Evolutionary conservation across 768 basidiomycete species (phyloP).

Genomic region (Botryobasidium botryosum): DNA sequence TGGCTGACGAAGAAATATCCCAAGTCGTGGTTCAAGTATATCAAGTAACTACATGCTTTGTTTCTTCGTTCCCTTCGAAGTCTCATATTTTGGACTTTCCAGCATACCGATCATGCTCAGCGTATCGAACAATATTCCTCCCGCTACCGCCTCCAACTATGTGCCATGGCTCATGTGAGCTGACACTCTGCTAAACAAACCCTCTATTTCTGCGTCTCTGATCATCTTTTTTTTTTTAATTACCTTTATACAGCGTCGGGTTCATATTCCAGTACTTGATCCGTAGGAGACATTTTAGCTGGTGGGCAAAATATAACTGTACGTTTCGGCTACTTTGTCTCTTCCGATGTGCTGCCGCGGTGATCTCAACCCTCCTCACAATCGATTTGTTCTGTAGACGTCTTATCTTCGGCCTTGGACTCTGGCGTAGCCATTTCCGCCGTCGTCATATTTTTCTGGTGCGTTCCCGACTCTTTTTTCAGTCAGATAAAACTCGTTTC

Average conservation of each 20-base stretch:
- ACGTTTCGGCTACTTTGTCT: no score
- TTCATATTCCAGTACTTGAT: slow-evolving; percentile 16
- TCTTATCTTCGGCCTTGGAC: slow-evolving; percentile 17
- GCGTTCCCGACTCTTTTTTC: slow-evolving; percentile 3
- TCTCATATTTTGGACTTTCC: no score
- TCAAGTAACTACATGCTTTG: slow-evolving; percentile 38
- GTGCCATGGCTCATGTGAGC: slow-evolving; percentile 38
- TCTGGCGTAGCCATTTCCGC: slow-evolving; percentile 17
- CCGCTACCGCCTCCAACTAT: slow-evolving; percentile 50
- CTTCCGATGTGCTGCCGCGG: no score
- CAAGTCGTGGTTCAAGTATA: slow-evolving; percentile 38
- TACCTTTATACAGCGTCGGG: slow-evolving; percentile 15
- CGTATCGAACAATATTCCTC: slow-evolving; percentile 43
- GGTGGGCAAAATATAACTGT: slow-evolving; percentile 91
- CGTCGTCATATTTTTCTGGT: slow-evolving; percentile 16
- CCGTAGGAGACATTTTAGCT: slow-evolving; percentile 21
- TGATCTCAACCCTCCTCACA: no score
- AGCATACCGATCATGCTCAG: slow-evolving; percentile 42
- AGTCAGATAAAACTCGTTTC: no score
- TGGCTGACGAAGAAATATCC: slow-evolving; percentile 42
- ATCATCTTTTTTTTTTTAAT: no score
- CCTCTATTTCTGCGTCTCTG: no score
- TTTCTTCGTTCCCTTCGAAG: no score
- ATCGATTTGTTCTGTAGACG: no score
- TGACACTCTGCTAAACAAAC: not conserved